Conservation (phyloP, 352 stramenopile species). For the Pythium monospermum region DNA sequence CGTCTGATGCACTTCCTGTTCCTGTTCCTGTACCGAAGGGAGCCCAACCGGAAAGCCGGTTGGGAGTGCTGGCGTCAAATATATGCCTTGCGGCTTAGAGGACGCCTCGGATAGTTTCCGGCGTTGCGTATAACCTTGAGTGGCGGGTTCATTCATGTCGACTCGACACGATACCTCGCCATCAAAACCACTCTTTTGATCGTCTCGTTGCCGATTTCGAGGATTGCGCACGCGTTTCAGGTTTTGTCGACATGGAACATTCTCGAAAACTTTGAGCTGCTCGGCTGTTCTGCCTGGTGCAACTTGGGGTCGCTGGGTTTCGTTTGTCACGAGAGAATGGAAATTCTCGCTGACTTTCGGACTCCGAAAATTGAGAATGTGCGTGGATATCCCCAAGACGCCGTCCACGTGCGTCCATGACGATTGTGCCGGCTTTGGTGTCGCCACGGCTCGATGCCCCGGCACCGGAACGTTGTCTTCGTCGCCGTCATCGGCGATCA, state of each 20-base stretch:
- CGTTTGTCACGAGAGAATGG: slow-evolving; percentile 34
- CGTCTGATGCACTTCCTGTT: neutral
- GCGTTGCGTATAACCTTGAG: slow-evolving; percentile 1
- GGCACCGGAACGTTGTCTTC: neutral
- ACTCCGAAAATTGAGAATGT: slow-evolving; percentile 77
- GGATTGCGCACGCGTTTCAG: slow-evolving; percentile 54
- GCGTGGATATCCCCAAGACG: slow-evolving; percentile 52
- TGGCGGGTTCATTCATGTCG: slow-evolving; percentile 16
- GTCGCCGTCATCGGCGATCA: neutral
- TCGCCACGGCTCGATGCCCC: slow-evolving; percentile 12
- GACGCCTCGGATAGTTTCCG: slow-evolving; percentile 4
- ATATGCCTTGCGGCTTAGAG: too few relatives aligned
- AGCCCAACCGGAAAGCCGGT: too few relatives aligned
- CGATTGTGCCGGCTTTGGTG: slow-evolving; percentile 32
- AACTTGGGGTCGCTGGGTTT: slow-evolving; percentile 5
- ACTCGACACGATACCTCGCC: slow-evolving; percentile 60
- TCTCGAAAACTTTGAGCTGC: slow-evolving; percentile 45
- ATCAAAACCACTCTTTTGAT: slow-evolving; percentile 61
- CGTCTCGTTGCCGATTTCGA: slow-evolving; percentile 39
- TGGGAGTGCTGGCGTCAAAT: too few relatives aligned
- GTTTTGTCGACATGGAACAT: slow-evolving; percentile 28
- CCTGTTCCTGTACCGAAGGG: neutral
- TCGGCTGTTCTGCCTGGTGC: slow-evolving; percentile 4
- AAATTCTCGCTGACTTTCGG: slow-evolving; percentile 82
- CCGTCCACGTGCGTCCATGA: slow-evolving; percentile 65